Evolutionary conservation across 306 rosid genomes (phyloP), one percentile per base, ranked within the genome.

Genomic region (Chamaecrista fasciculata): DNA sequence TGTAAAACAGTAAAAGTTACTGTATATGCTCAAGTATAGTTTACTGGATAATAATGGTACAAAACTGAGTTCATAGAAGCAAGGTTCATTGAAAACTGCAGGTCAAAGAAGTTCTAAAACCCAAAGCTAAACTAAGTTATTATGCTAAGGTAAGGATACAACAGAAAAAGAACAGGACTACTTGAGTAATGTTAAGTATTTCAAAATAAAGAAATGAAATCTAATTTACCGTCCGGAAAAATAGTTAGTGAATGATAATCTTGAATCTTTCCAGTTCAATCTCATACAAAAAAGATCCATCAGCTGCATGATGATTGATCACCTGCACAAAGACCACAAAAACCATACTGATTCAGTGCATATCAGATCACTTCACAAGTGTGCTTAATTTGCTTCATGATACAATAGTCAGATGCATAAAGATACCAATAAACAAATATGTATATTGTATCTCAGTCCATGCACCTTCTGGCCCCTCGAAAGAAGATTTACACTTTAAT

Each of bases 371-470:
- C 8, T 7, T 29, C 69, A 48, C 8, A 24, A 0, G 26, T 31
- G 11, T 26, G 15, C 40, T 15, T 26, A 61, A 16, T 40, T 23
- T 36, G 21, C 67, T 59, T 9, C 5, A 19, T 20, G n/a, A 59
- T n/a, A 8, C 31, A 19, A 19, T 57, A n/a, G n/a, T 57, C 31
- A 8, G 24, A 58, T 3, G 40, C 5, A 50, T 18, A 49, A 67
- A 26, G 44, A 31, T 72, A 51, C 19, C 39, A 52, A 61, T 51
- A 53, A 73, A 67, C 42, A 57, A 39, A 36, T 62, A 48, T 18
- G 31, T 19, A 55, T 74, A 53, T n/a, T n/a, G n/a, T 31, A 69
- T 46, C 79, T 68, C 57, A 19, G 31, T 44, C 66, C 65, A 42
- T 48, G 44, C 28, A 52, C 34, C 49, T 25, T 24, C 49, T 12